Percentiles rank a stretch among this genome's conserved stretches.
These are phyloP conservation scores for Acanthamoeba castellanii DNA, from an alignment of 208 protist species.

Conservation along the genomic window DNA sequence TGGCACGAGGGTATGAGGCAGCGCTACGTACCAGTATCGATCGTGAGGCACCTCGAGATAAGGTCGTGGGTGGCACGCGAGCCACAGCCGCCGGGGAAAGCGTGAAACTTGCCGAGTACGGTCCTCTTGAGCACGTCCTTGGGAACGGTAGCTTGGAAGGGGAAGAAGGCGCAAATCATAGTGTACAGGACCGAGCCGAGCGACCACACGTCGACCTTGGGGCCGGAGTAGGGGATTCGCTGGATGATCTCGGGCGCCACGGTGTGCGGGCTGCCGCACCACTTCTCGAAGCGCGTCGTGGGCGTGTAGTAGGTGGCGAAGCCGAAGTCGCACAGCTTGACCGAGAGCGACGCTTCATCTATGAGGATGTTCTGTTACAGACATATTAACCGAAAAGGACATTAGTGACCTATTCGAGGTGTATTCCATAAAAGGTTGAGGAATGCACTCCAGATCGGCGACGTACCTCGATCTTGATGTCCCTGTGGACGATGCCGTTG, in stretches of 20 bases:
- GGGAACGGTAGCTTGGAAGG: constrained; percentile 89
- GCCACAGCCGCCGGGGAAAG: constrained; percentile 45
- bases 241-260: constrained; percentile 93
- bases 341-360: constrained; percentile 80
- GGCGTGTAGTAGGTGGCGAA: constrained; percentile 63
- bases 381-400: background rate
- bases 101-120: constrained; percentile 22
- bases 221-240: constrained; percentile 91
- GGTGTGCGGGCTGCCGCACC: constrained; percentile 96
- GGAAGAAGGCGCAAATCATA: constrained; percentile 97
- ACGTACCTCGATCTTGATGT: constrained; percentile 71
- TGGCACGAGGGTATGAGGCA: background rate
- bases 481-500: constrained; percentile 13
- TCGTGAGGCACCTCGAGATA: constrained; percentile 31
- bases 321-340: constrained; percentile 66
- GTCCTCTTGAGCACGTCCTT: constrained; percentile 49
- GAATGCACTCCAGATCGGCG: no score
- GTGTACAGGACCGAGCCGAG: constrained; percentile 98
- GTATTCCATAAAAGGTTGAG: no score
- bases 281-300: constrained; percentile 86
- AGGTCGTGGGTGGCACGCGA: constrained; percentile 33
- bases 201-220: constrained; percentile 96
- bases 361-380: constrained; percentile 91
- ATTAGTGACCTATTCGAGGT: background rate
- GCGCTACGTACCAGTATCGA: background rate